Conservation (phyloP, 768 basidiomycete species). For the Serendipita sp. region DNA sequence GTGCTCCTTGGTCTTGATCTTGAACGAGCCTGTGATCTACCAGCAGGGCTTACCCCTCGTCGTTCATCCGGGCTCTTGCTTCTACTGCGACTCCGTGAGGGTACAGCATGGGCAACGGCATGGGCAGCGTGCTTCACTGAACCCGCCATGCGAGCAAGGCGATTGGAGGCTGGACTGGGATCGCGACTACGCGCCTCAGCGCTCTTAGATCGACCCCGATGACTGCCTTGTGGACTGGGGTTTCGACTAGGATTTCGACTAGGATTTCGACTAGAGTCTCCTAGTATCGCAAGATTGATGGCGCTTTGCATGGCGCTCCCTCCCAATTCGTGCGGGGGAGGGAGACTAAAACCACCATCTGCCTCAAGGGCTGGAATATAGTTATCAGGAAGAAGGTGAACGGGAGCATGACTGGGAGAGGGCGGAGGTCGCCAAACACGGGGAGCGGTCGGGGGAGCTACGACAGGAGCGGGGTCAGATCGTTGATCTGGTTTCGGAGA, state of each 20-base stretch:
- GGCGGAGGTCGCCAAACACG: not conserved
- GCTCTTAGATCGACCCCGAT: not conserved
- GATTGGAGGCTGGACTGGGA: not conserved
- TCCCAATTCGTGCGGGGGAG: slow-evolving; percentile 2
- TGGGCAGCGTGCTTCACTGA: not conserved
- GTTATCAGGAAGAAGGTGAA: not conserved
- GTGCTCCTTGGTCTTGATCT: not conserved
- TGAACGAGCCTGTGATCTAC: not conserved
- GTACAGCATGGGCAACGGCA: not conserved
- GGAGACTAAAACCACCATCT: not conserved
- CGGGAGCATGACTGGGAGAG: not conserved
- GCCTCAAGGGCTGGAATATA: not conserved
- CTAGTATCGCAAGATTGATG: not conserved
- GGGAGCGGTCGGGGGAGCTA: not conserved
- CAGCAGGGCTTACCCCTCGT: not conserved
- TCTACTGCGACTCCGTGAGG: not conserved
- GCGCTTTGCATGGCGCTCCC: slow-evolving; percentile 2
- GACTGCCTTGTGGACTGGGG: not conserved
- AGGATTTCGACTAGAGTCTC: not conserved
- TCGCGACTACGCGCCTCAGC: not conserved
- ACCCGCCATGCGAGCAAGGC: not conserved
- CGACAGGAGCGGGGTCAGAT: not conserved
- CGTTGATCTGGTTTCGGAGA: not conserved
- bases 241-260: not conserved
- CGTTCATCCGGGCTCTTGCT: not conserved